Evolutionary conservation across 2,329 filamentous ascomycete genomes (phyloP), one percentile per base, ranked within the genome.

Genomic region (Metarhizium anisopliae): DNA sequence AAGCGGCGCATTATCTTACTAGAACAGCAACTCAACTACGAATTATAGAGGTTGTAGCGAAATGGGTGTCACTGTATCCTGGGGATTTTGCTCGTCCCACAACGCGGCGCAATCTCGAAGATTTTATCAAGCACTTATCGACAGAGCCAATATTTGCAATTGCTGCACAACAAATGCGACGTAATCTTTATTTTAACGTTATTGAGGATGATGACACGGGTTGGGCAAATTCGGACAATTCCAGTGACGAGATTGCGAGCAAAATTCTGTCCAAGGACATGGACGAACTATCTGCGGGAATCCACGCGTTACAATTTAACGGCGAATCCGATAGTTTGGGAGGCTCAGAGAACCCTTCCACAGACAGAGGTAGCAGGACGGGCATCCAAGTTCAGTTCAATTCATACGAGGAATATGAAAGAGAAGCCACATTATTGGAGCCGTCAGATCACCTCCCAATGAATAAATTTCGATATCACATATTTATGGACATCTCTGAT

Each of bases 11-110:
- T 60, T 86, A 89, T 59, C 80, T 96, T 47, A 85, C 85, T 54
- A 90, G 87, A 63, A 92, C 88, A 45, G 85, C 87, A 7, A 84
- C 86, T 5, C 93, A 96, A 67, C 78, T 96, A 55, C 84, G 92
- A 53, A 88, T 93, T 59, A 85, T 96, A 43, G 86, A 89, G 61
- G 84, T 94, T 6, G 76, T 97, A 57, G 89, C 90, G 5, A 89
- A 89, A 68, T 99, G 94, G 94, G 86, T 95, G 1, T 85, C 86
- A 16, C 77, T 86, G 47, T 97, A 97, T 69, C 92, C 94, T 0
- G 93, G 91, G 16, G 94, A 99, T 70, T 96, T 97, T 75, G 91
- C 91, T 1, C 85, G 87, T 59, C 81, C 86, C 2, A 80, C 80
- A 25, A 95, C 90, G 2, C 84, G 85, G 61, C 83, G 81, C 60